Evolutionary conservation across 495 filamentous ascomycete genomes (phyloP).

Genomic region (Symbiotaphrina buchneri): DNA sequence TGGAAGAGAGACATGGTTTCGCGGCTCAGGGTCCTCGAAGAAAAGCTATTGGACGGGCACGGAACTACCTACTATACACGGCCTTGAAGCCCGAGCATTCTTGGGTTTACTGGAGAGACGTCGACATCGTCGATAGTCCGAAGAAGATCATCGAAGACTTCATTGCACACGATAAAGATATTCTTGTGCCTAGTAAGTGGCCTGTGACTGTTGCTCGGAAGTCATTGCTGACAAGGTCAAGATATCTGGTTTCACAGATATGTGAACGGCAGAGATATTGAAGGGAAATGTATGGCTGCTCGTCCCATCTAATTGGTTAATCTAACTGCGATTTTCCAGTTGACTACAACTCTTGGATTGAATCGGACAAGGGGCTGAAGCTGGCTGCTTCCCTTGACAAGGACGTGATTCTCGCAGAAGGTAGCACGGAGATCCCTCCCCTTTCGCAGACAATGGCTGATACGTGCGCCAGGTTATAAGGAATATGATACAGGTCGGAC

Average conservation of each 20-base stretch:
- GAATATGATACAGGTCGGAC: conserved; percentile 76
- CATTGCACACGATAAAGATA: conserved; percentile 76
- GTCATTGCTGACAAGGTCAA: conserved; percentile 17
- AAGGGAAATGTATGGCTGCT: conserved; percentile 61
- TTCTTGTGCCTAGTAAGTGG: conserved; percentile 79
- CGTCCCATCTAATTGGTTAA: neutral
- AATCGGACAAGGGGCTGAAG: conserved; percentile 62
- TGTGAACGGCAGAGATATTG: conserved; percentile 59
- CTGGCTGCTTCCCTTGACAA: conserved; percentile 50
- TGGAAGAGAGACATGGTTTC: conserved; percentile 68
- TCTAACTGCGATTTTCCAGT: conserved; percentile 24
- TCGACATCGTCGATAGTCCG: conserved; percentile 86
- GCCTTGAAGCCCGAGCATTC: conserved; percentile 82
- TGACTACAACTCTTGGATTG: conserved; percentile 98
- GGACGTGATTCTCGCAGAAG: conserved; percentile 71
- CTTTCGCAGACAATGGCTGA: neutral
- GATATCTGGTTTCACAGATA: conserved; percentile 98
- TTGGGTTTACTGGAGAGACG: conserved; percentile 98
- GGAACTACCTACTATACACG: conserved; percentile 76
- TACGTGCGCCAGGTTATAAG: conserved; percentile 45
- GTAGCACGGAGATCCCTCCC: conserved; percentile 14
- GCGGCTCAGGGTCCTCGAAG: conserved; percentile 74
- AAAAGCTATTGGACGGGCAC: conserved; percentile 71
- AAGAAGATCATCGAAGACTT: conserved; percentile 81
- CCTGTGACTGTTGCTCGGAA: neutral